Percentiles rank a stretch among this genome's conserved stretches.
These are phyloP conservation scores for Pichia cactophila DNA, from an alignment of 1,139 yeast species.

Conservation along the genomic window DNA sequence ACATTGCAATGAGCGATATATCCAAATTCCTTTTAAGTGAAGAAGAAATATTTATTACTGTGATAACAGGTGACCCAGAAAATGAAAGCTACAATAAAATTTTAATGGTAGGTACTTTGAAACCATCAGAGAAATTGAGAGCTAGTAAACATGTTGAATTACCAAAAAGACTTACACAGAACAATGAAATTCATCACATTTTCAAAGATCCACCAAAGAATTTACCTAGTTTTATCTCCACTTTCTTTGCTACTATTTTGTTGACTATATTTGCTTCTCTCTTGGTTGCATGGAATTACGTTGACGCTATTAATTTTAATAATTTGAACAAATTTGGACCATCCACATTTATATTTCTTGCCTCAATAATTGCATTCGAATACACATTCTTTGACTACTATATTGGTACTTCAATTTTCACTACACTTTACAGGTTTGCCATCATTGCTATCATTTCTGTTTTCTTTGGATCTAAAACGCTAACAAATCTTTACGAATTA, in stretches of 20 bases:
- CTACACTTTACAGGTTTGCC: slow-evolving; percentile 48
- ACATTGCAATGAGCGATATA: slow-evolving; percentile 13
- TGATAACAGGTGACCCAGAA: slow-evolving; percentile 25
- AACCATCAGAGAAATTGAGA: slow-evolving; percentile 18
- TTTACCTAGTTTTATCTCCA: slow-evolving; percentile 48
- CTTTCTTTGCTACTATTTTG: slow-evolving; percentile 43
- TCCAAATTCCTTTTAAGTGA: slow-evolving; percentile 19
- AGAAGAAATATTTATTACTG: slow-evolving; percentile 17
- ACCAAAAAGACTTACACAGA: slow-evolving; percentile 39
- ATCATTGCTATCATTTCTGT: slow-evolving; percentile 50
- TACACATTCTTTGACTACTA: slow-evolving; percentile 59
- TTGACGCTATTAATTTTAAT: slow-evolving; percentile 39
- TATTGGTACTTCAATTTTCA: slow-evolving; percentile 63
- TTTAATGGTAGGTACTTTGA: slow-evolving; percentile 17
- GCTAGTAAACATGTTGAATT: slow-evolving; percentile 21
- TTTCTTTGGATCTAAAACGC: slow-evolving; percentile 62
- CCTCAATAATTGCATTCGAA: slow-evolving; percentile 53
- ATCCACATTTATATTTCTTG: slow-evolving; percentile 42
- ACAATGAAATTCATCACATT: slow-evolving; percentile 64
- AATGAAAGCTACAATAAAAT: slow-evolving; percentile 14
- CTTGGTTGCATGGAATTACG: slow-evolving; percentile 40
- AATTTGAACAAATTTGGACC: slow-evolving; percentile 27
- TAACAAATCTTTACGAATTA: slow-evolving; percentile 30
- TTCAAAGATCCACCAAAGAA: slow-evolving; percentile 54
- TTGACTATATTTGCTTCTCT: slow-evolving; percentile 36